These are phyloP conservation scores for Drosera spatulata DNA, from an alignment of 179 eudicot species.

Conservation along the genomic window DNA sequence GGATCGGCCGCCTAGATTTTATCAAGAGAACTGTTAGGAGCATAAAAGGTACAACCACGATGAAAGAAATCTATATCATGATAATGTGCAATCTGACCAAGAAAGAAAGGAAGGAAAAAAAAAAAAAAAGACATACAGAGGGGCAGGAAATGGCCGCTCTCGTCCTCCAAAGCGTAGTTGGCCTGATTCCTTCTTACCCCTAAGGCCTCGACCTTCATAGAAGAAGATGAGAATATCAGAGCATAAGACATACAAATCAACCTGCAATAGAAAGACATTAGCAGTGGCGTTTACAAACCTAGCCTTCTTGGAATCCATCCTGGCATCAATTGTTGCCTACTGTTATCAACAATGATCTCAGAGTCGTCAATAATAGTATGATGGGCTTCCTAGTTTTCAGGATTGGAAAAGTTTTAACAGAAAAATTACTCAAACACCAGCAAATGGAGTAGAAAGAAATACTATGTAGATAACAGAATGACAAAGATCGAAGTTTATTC, in stretches of 20 bases:
- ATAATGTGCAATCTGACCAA: no score
- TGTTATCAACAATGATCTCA: slow-evolving; percentile 88
- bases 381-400: slow-evolving; percentile 65
- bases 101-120: not conserved
- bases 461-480: no score
- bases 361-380: slow-evolving; percentile 79
- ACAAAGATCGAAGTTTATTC: no score
- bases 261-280: slow-evolving; percentile 1
- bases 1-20: slow-evolving; percentile 64
- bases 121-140: slow-evolving; percentile 43
- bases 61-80: no score
- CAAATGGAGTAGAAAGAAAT: no score
- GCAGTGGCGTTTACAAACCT: slow-evolving; percentile 34
- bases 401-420: slow-evolving; percentile 2
- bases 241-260: slow-evolving; percentile 6
- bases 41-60: no score
- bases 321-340: slow-evolving; percentile 88
- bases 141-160: slow-evolving; percentile 97
- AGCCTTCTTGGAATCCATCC: slow-evolving; percentile 99
- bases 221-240: slow-evolving; percentile 4
- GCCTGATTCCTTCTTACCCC: slow-evolving; percentile 95
- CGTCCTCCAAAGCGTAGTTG: slow-evolving; percentile 99
- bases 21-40: no score
- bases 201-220: slow-evolving; percentile 78
- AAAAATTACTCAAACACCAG: not conserved